These are phyloP conservation scores for Pythium diclinum DNA, from an alignment of 352 stramenopile species.

Conservation along the genomic window DNA sequence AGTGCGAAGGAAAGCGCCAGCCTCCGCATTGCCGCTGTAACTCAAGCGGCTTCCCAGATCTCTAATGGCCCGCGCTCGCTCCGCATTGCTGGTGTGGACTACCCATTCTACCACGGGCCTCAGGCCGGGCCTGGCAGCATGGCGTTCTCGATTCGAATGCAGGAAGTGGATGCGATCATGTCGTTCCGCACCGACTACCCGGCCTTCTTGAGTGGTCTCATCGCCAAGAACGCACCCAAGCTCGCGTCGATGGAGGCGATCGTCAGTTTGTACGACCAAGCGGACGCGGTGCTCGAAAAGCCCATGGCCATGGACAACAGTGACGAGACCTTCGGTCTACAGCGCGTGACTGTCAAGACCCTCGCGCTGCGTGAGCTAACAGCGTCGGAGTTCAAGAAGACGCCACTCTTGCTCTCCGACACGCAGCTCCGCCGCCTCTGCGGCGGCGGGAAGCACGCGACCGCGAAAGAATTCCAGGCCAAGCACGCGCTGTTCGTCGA, in stretches of 20 bases:
- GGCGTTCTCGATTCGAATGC: conserved; percentile 30
- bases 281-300: conserved; percentile 16
- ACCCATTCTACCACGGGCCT: too few species aligned
- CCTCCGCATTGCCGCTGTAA: too few species aligned
- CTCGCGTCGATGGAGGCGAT: conserved; percentile 10
- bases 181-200: conserved; percentile 24
- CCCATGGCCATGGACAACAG: conserved; percentile 29
- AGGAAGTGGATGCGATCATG: conserved; percentile 23
- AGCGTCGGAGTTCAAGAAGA: background rate
- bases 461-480: background rate
- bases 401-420: background rate
- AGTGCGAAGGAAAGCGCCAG: too few species aligned
- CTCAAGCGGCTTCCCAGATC: too few species aligned
- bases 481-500: conserved; percentile 12
- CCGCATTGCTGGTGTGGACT: too few species aligned
- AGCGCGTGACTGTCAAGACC: too few species aligned
- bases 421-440: background rate
- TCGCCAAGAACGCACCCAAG: conserved; percentile 12
- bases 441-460: background rate
- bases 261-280: conserved; percentile 9
- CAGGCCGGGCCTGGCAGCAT: background rate
- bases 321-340: conserved; percentile 23
- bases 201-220: conserved; percentile 21
- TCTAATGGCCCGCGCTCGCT: too few species aligned
- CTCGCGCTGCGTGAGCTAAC: background rate